Evolutionary conservation across 2,329 filamentous ascomycete genomes (phyloP), one percentile per base, ranked within the genome.

Genomic region (Didymella keratinophila): DNA sequence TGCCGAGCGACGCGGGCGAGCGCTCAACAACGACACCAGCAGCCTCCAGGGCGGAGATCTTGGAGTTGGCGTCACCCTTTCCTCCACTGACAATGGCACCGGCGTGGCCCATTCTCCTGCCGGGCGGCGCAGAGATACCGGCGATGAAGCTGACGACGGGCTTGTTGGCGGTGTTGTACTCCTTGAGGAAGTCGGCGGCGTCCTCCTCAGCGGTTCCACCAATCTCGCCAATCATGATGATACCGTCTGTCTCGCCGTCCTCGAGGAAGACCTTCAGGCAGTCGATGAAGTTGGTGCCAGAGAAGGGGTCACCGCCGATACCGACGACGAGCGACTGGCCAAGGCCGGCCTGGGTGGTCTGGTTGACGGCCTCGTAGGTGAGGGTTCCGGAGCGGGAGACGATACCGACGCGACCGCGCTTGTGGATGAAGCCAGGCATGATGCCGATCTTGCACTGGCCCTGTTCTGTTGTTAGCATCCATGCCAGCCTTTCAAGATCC

Each of bases 191-290:
- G 74, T 98, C 95, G 73, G 95, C 94, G 37, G 95, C 95, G 74
- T 99, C 95, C 84, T 99, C 95, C 84, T 99, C 95, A 60, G 95
- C 95, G 61, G 91, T 92, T 65, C 95, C 95, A 81, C 95, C 95
- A 78, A 99, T 98, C 84, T 98, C 95, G 78, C 95, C 95, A 79
- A 99, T 98, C 95, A 99, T 97, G 84, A 99, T 97, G 82, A 99
- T 97, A 77, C 95, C 95, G 78, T 99, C 95, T 37, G 95, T 99
- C 83, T 97, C 92, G 78, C 90, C 86, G 79, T 99, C 95, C 80
- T 96, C 85, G 72, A 97, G 87, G 88, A 99, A 99, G 77, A 98
- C 92, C 78, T 92, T 91, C 72, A 99, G 86, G 86, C 94, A 97
- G 87, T 99, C 95, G 82, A 99, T 98, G 85, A 98, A 99, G 87